Evolutionary conservation across 2,329 filamentous ascomycete genomes (phyloP), one percentile per base, ranked within the genome.

Genomic region (Shiraia bambusicola): DNA sequence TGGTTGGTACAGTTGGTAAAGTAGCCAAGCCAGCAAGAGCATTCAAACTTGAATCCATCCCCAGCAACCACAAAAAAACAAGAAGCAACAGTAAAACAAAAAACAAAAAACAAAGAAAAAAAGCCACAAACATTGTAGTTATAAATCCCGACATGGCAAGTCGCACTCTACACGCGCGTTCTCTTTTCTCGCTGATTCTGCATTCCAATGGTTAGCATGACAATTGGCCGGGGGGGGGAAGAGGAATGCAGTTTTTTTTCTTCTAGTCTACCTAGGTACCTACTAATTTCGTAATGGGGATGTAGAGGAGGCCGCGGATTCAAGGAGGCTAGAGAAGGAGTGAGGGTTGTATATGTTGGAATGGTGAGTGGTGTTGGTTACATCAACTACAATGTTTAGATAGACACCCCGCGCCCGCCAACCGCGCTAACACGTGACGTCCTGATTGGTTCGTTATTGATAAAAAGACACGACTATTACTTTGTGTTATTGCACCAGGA

Each of bases 91-190:
- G n/a, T n/a, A n/a, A n/a, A n/a, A n/a, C n/a, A n/a, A n/a, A n/a
- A n/a, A n/a, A n/a, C n/a, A n/a, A n/a, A n/a, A n/a, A n/a, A n/a
- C n/a, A n/a, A n/a, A n/a, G n/a, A n/a, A n/a, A n/a, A n/a, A n/a
- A n/a, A n/a, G n/a, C n/a, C n/a, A n/a, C 84, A 73, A 76, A 88
- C 85, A 88, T 87, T 68, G 87, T 90, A 57, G 84, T 88, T 65
- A 90, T 85, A 73, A 90, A 87, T 55, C 85, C 86, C 66, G 84
- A 80, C 86, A 88, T 89, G 46, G 44, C n/a, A n/a, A n/a, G n/a
- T n/a, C n/a, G n/a, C n/a, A n/a, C n/a, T n/a, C n/a, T n/a, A n/a
- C n/a, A n/a, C n/a, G n/a, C n/a, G n/a, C n/a, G n/a, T n/a, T n/a
- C n/a, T n/a, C n/a, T n/a, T n/a, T n/a, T n/a, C n/a, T 48, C 35